Evolutionary conservation across 495 filamentous ascomycete species (phyloP), one percentile per base, ranked within the genome.

Genomic region (Cercophora samala): DNA sequence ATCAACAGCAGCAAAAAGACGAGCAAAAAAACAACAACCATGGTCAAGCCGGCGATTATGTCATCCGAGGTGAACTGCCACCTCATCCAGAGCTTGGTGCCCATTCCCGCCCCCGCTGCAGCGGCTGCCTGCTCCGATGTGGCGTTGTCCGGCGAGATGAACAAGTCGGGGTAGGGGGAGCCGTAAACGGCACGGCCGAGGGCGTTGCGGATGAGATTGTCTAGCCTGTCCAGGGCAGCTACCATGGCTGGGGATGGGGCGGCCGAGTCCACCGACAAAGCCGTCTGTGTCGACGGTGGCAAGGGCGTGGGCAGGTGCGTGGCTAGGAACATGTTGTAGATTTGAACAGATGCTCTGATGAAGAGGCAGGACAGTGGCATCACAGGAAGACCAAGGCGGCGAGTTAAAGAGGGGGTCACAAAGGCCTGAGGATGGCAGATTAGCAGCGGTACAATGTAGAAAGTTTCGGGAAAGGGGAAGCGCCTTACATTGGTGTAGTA

Each of bases 251-350:
- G 87, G 3, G 87, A 89, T 6, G 86, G 78, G 0, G 79, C 79
- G 1, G 86, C 79, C 5, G 75, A 79, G n/a, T 83, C 79, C 11
- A 79, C 71, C 0, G 83, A 83, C 0, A 91, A 79, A 2, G 91
- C 87, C 0, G 90, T 86, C 18, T 84, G 83, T 2, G 88, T 86
- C 1, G 89, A 86, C 0, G 89, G 86, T 0, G 91, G 92, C 8
- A 93, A 81, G 0, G 91, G 90, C 2, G 87, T 84, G 9, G 91
- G 90, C 17, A 96, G 80, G 68, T 96, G 85, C 0, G 91, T 92
- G 6, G 93, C 90, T 13, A 98, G 86, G 78, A 98, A 96, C 93
- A 97, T 97, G 77, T 97, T 91, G 78, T 99, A 99, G 13, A 93
- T 97, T 76, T 99, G 95, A 21, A 98, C 85, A 2, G 91, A 92